Evolutionary conservation across 345 rosid genomes (phyloP).

Genomic region (Dovyalis caffra): DNA sequence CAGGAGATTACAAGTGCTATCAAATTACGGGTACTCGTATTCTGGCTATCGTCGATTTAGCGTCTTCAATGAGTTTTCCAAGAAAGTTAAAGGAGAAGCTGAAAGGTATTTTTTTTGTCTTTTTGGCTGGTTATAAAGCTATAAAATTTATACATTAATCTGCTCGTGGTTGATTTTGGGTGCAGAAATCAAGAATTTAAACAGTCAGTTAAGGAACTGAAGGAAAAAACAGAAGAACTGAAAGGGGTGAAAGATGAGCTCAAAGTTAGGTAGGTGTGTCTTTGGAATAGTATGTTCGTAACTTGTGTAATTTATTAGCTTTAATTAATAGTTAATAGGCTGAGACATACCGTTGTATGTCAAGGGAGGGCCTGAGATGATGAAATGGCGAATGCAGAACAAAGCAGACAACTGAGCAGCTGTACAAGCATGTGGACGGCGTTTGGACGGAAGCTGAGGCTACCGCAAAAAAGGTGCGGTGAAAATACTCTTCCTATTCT

Average conservation of each 20-base stretch:
- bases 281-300: background rate
- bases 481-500: background rate
- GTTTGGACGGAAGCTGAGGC: slow-evolving; percentile 89
- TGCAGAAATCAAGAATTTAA: slow-evolving; percentile 76
- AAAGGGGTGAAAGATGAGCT: slow-evolving; percentile 69
- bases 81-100: slow-evolving; percentile 74
- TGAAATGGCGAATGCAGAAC: slow-evolving; percentile 82
- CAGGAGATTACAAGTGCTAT: slow-evolving; percentile 36
- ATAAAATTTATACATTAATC: background rate
- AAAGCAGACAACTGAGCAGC: slow-evolving; percentile 85
- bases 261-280: slow-evolving; percentile 59
- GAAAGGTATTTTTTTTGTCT: slow-evolving; percentile 36
- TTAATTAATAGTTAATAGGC: slow-evolving; percentile 53
- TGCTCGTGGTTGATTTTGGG: background rate
- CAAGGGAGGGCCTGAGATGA: slow-evolving; percentile 69
- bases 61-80: slow-evolving; percentile 73
- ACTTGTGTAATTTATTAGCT: slow-evolving; percentile 8
- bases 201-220: slow-evolving; percentile 70
- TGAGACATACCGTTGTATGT: slow-evolving; percentile 56
- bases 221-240: slow-evolving; percentile 68
- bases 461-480: slow-evolving; percentile 77
- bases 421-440: slow-evolving; percentile 81
- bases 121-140: background rate
- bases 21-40: slow-evolving; percentile 31
- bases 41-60: slow-evolving; percentile 56